Conservation (phyloP, 2,329 filamentous ascomycete genomes). For the Raffaelea arxii region DNA sequence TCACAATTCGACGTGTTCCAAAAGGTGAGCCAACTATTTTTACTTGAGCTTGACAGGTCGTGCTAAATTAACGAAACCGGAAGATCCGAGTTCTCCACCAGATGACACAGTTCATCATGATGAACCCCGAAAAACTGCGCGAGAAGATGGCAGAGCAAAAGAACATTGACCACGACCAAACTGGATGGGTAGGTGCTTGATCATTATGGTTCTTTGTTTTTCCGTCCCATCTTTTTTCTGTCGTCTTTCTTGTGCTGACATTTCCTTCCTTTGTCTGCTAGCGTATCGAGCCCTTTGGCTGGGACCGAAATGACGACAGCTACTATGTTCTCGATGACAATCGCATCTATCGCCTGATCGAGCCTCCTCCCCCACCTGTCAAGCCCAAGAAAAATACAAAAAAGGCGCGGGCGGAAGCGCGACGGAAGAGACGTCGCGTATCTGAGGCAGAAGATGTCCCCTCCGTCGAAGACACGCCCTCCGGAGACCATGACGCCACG, state of each 20-base stretch:
- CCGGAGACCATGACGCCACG: constrained; percentile 19
- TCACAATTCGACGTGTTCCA: constrained; percentile 71
- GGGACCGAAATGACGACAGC: constrained; percentile 75
- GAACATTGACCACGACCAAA: constrained; percentile 78
- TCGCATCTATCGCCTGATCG: constrained; percentile 79
- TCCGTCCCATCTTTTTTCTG: background rate
- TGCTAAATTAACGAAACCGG: constrained; percentile 17
- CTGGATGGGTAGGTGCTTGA: constrained; percentile 63
- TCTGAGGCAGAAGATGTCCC: constrained; percentile 30
- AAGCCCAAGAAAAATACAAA: constrained; percentile 57
- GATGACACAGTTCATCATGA: constrained; percentile 80
- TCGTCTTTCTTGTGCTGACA: background rate
- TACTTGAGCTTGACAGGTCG: constrained; percentile 4
- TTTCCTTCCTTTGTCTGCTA: constrained; percentile 20
- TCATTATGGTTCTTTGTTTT: constrained; percentile 10
- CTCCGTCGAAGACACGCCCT: constrained; percentile 13
- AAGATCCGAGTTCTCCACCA: constrained; percentile 71
- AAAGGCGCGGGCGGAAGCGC: constrained; percentile 51
- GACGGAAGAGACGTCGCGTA: constrained; percentile 63
- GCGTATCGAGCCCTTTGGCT: constrained; percentile 76
- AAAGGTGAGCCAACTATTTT: constrained; percentile 42
- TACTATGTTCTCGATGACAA: constrained; percentile 94
- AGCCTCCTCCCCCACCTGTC: constrained; percentile 52
- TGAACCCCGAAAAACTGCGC: constrained; percentile 76
- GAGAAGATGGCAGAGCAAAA: constrained; percentile 77